Evolutionary conservation across 2,329 filamentous ascomycete species (phyloP).

Genomic region (Sphaceloma murrayae): DNA sequence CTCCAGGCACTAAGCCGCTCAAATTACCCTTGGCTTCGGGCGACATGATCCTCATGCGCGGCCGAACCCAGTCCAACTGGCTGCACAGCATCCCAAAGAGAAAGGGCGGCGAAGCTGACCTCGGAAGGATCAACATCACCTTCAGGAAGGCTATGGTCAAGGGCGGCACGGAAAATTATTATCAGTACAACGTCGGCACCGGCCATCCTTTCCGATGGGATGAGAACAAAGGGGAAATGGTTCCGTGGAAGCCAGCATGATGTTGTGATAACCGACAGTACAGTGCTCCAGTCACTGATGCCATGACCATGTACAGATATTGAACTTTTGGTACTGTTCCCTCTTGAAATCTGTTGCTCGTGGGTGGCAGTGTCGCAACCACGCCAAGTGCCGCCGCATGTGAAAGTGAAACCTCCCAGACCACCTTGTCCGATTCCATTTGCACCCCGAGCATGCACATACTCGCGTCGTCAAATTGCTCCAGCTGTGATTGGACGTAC

Average conservation of each 20-base stretch:
- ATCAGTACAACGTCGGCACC: slow-evolving; percentile 69
- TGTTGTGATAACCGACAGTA: too few species aligned
- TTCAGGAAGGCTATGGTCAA: slow-evolving; percentile 62
- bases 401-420: too few species aligned
- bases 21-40: slow-evolving; percentile 53
- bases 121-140: slow-evolving; percentile 64
- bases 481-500: too few species aligned
- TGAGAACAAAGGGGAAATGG: slow-evolving; percentile 43
- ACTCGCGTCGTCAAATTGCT: too few species aligned
- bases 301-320: too few species aligned
- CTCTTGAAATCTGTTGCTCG: too few species aligned
- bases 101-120: slow-evolving; percentile 51
- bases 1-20: slow-evolving; percentile 33
- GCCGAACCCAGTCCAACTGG: slow-evolving; percentile 66
- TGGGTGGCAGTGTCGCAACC: too few species aligned
- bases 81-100: slow-evolving; percentile 70
- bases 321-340: too few species aligned
- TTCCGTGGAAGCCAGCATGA: slow-evolving; percentile 24
- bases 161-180: slow-evolving; percentile 71
- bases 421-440: too few species aligned
- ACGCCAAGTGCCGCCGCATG: too few species aligned
- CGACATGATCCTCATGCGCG: slow-evolving; percentile 72
- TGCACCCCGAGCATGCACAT: too few species aligned
- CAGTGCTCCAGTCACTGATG: too few species aligned
- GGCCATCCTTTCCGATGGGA: slow-evolving; percentile 64